Conservation (phyloP, 2,329 filamentous ascomycete genomes). For the Pseudopyrenochaeta lycopersici region DNA sequence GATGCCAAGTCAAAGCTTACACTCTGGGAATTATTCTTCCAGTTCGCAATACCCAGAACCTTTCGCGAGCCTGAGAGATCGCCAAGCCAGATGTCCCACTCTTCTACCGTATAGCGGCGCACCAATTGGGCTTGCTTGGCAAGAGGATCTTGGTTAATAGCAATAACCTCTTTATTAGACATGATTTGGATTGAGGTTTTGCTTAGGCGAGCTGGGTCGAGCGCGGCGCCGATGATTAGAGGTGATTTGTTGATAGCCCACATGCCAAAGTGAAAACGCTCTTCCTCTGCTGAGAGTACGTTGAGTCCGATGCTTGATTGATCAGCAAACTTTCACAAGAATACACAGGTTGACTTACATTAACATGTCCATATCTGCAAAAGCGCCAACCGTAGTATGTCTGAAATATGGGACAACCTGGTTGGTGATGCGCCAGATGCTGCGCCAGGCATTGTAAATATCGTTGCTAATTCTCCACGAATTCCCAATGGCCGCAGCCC, state of each 20-base stretch:
- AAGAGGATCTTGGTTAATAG: conserved; percentile 66
- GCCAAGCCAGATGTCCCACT: conserved; percentile 51
- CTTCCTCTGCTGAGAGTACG: conserved; percentile 48
- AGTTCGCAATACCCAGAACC: conserved; percentile 51
- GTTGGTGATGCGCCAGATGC: conserved; percentile 46
- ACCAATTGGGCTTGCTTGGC: conserved; percentile 62
- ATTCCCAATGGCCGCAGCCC: conserved; percentile 46
- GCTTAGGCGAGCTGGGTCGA: conserved; percentile 38
- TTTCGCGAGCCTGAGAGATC: conserved; percentile 45
- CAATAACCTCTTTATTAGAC: conserved; percentile 64
- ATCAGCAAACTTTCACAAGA: conserved; percentile 3
- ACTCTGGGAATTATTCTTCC: conserved; percentile 43
- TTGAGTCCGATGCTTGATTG: conserved; percentile 44
- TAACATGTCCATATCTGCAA: conserved; percentile 55
- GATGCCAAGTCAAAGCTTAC: conserved; percentile 42
- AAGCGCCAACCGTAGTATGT: conserved; percentile 37
- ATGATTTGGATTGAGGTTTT: conserved; percentile 38
- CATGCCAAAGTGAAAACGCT: conserved; percentile 57
- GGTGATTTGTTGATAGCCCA: conserved; percentile 59
- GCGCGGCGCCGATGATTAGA: conserved; percentile 54
- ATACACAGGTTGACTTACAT: conserved; percentile 30
- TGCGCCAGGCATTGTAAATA: conserved; percentile 46
- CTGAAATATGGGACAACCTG: conserved; percentile 42
- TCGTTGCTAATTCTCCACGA: conserved; percentile 50
- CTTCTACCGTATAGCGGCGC: conserved; percentile 49